Conservation (phyloP, 164 flowering plant genomes). For the Dillenia suffruticosa region DNA sequence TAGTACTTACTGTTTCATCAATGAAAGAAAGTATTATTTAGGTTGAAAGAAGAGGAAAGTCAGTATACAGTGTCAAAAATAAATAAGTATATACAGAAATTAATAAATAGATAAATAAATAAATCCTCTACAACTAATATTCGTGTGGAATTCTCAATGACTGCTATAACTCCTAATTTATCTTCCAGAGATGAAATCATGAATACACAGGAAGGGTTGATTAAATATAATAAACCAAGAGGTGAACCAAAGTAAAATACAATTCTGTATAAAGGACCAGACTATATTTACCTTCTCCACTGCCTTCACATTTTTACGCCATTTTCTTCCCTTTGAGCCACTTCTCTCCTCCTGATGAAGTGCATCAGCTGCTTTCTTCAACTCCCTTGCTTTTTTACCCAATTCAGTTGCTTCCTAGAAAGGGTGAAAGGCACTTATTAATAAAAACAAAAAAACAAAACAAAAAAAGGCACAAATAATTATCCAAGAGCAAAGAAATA, state of each 20-base stretch:
- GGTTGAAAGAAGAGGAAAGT: too few relatives aligned
- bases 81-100: neutral
- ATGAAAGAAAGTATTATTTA: too few relatives aligned
- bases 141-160: too few relatives aligned
- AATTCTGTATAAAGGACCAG: too few relatives aligned
- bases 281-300: conserved; percentile 71
- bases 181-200: too few relatives aligned
- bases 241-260: conserved; percentile 7
- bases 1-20: too few relatives aligned
- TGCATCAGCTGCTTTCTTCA: conserved; percentile 92
- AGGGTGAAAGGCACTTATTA: conserved; percentile 2
- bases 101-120: neutral
- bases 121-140: neutral
- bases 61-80: too few relatives aligned
- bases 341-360: conserved; percentile 95
- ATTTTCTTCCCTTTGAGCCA: conserved; percentile 92
- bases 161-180: too few relatives aligned
- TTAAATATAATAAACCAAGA: neutral
- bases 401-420: conserved; percentile 94
- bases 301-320: conserved; percentile 95
- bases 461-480: neutral
- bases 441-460: conserved; percentile 10
- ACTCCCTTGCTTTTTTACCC: conserved; percentile 86
- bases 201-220: too few relatives aligned
- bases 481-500: too few relatives aligned